Base-by-base conservation (phyloP, 495 filamentous ascomycete species). In the Xylaria venustula region DNA sequence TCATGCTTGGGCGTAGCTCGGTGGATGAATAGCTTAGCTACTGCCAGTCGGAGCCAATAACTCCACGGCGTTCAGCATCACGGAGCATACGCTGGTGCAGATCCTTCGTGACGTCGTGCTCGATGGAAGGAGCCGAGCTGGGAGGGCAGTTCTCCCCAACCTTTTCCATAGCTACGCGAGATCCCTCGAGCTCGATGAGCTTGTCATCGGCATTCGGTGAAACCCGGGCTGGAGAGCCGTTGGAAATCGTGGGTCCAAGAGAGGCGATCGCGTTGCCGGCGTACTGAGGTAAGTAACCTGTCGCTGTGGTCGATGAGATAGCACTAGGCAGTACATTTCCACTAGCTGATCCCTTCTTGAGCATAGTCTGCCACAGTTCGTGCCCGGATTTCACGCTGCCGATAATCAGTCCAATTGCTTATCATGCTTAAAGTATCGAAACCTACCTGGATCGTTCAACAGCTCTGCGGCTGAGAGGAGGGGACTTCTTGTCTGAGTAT, bases 231-330 rank as follows among this genome's bases (percentile, higher is more conserved):
- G 67, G 56, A 14, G 61, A 68, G 42, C 26, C 49, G 49, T 63
- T 62, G 30, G 61, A 72, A 20, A 77, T 66, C 5, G 75, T 66
- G 2, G 78, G 78, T 4, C 67, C 73, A 20, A 81, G 64, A 19
- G 78, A 79, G 8, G 77, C 75, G 7, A 76, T 71, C 0, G 74
- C 77, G 59, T 77, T 63, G 2, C 75, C 77, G 15, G 71, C 55
- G 48, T 75, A 79, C n/a, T 75, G 75, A n/a, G 77, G 79, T 42
- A 82, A 49, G 36, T 74, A 70, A 37, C 77, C 79, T 15, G 77
- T 77, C 20, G 75, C 79, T 7, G 76, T 82, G 7, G 78, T 77
- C 37, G 77, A 75, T 0, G 78, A 75, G 17, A 82, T 53, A 5
- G 75, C 68, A 42, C 79, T 72, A 54, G 73, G 73, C 40, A 75